These are phyloP conservation scores for Fusarium begoniae DNA, from an alignment of 2,329 filamentous ascomycete species.

Conservation along the genomic window DNA sequence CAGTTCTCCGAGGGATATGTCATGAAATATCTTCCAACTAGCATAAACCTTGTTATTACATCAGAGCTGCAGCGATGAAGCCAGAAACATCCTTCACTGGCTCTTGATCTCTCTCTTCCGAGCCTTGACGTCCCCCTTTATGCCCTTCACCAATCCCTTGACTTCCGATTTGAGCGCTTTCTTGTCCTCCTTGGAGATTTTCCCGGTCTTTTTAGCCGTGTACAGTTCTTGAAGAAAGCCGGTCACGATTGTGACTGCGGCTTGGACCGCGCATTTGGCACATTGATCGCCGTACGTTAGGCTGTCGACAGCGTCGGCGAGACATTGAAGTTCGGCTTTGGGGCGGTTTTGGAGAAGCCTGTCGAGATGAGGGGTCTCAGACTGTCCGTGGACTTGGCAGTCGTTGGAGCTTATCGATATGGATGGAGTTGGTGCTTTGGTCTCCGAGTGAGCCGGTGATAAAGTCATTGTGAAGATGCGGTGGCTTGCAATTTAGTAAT, in stretches of 20 bases:
- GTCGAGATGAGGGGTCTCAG: slow-evolving; percentile 19
- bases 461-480: not conserved
- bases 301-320: not conserved
- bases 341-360: slow-evolving; percentile 11
- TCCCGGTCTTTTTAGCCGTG: slow-evolving; percentile 23
- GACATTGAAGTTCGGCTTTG: slow-evolving; percentile 5
- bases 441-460: not conserved
- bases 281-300: slow-evolving; percentile 9
- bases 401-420: not conserved
- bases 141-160: slow-evolving; percentile 10
- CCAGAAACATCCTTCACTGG: not conserved
- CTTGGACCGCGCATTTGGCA: slow-evolving; percentile 19
- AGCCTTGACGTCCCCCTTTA: slow-evolving; percentile 7
- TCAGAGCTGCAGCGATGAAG: not conserved
- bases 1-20: not conserved
- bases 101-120: slow-evolving; percentile 5
- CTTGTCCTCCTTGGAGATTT: slow-evolving; percentile 28
- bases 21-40: not conserved
- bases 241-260: slow-evolving; percentile 1
- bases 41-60: not conserved
- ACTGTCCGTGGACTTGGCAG: slow-evolving; percentile 4
- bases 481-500: not conserved
- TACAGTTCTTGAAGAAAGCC: slow-evolving; percentile 9
- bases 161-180: slow-evolving; percentile 26
- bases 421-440: not conserved